phyloP scores from a whole-genome alignment of 139 green algal genomes.

The Chlorella sp. region DNA sequence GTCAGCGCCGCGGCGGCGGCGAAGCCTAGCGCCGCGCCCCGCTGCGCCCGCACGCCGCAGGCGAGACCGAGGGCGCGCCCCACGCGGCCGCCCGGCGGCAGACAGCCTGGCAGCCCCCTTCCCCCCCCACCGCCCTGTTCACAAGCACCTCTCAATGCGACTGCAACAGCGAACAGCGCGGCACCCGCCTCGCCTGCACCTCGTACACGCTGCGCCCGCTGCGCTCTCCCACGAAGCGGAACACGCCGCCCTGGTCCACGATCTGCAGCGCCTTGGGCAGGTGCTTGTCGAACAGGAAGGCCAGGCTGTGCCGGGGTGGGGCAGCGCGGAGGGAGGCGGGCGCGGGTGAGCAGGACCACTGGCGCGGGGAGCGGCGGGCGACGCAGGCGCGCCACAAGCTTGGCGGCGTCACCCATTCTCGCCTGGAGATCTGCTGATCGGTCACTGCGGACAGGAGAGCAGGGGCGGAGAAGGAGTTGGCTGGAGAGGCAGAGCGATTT shows the following conservation, averaged over 20 bases:
- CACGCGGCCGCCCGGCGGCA: not conserved
- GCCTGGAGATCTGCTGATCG: too few relatives aligned
- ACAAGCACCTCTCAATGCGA: not conserved
- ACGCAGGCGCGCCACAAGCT: too few relatives aligned
- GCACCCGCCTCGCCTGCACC: constrained; percentile 34
- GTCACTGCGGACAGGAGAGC: too few relatives aligned
- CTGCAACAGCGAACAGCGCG: not conserved
- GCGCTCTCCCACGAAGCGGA: constrained; percentile 54
- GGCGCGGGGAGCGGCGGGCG: too few relatives aligned
- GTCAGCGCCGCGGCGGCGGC: not conserved
- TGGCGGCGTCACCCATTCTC: too few relatives aligned
- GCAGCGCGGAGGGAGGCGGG: too few relatives aligned
- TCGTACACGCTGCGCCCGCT: constrained; percentile 65
- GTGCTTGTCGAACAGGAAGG: constrained; percentile 75
- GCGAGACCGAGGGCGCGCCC: not conserved
- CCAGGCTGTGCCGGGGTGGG: too few relatives aligned
- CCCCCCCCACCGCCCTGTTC: not conserved
- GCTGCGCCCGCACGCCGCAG: not conserved
- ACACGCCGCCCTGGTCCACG: constrained; percentile 67
- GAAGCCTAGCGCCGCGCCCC: too few relatives aligned
- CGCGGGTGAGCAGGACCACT: too few relatives aligned
- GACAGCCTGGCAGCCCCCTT: not conserved
- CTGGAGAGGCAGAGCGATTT: too few relatives aligned
- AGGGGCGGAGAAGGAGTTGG: too few relatives aligned
- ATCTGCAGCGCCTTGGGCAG: constrained; percentile 72